Evolutionary conservation across 164 flowering plant genomes (phyloP).

Genomic region (Houttuynia cordata): DNA sequence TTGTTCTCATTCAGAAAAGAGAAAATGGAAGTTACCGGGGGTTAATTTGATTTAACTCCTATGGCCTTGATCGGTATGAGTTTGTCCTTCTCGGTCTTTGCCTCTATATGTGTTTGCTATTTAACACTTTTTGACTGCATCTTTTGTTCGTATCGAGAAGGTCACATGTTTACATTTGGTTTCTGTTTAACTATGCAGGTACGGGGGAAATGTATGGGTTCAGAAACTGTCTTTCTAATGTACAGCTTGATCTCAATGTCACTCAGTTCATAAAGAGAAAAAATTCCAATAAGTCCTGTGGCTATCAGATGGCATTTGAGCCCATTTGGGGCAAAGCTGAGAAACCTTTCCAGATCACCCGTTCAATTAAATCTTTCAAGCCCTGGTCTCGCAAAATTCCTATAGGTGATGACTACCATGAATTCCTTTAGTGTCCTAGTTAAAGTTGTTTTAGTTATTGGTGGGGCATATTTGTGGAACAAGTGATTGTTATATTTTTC

Average conservation of each 20-base stretch:
- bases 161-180: background rate
- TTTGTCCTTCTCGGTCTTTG: background rate
- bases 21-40: conserved; percentile 54
- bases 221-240: conserved; percentile 15
- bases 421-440: conserved; percentile 33
- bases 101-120: background rate
- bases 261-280: conserved; percentile 12
- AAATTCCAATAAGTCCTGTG: conserved; percentile 14
- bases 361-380: conserved; percentile 43
- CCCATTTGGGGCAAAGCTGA: conserved; percentile 35
- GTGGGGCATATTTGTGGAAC: conserved; percentile 6
- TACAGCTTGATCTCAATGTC: conserved; percentile 6
- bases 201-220: conserved; percentile 40
- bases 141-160: background rate
- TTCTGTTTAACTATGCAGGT: conserved; percentile 18
- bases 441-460: conserved; percentile 2
- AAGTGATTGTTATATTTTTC: conserved; percentile 7
- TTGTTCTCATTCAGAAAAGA: background rate
- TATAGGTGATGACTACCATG: conserved; percentile 68
- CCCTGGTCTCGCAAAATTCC: conserved; percentile 75
- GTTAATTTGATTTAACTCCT: conserved; percentile 31
- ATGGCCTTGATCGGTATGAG: conserved; percentile 48
- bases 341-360: conserved; percentile 28
- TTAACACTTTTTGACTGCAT: background rate
- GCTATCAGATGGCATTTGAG: conserved; percentile 57